A percentile compares a stretch with the other conserved stretches of the same genome.
Conservation (phyloP, 2,329 filamentous ascomycete species). For the Cercospora janseana region DNA sequence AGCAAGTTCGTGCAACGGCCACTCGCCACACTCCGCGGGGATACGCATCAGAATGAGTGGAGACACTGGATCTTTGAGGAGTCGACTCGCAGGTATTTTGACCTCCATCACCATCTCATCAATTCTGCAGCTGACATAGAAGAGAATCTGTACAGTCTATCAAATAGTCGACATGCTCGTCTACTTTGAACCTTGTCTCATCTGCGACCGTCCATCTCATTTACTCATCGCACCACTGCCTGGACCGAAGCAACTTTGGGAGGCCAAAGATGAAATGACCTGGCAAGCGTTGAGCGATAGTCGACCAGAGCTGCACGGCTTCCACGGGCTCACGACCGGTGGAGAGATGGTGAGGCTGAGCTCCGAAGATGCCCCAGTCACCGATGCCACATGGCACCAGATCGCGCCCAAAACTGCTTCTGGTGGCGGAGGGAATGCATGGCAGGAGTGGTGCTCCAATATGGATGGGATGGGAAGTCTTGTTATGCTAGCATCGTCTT, state of each 20-base stretch:
- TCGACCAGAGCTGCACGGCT: background rate
- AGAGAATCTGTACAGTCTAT: constrained; percentile 44
- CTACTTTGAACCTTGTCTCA: constrained; percentile 43
- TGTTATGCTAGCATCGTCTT: constrained; percentile 50
- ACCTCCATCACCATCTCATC: too few species aligned
- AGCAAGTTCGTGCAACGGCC: too few species aligned
- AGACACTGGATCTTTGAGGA: constrained; percentile 12
- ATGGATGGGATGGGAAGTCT: constrained; percentile 49
- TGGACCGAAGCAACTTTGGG: constrained; percentile 46
- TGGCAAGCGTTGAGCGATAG: background rate
- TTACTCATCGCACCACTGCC: constrained; percentile 47
- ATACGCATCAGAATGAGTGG: too few species aligned
- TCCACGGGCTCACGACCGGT: constrained; percentile 6
- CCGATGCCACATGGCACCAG: background rate
- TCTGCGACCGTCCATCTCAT: constrained; percentile 40
- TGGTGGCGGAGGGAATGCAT: constrained; percentile 32
- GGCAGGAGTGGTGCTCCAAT: constrained; percentile 49
- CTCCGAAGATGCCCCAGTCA: background rate
- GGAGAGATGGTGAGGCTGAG: constrained; percentile 13
- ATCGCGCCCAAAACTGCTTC: background rate
- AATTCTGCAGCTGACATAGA: too few species aligned
- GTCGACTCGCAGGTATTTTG: constrained; percentile 34
- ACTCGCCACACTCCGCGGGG: too few species aligned
- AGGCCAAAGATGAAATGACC: constrained; percentile 37
- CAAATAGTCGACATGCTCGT: constrained; percentile 46